These are phyloP conservation scores for Pythium rhizo-oryzae DNA, from an alignment of 352 stramenopile species.

Conservation along the genomic window DNA sequence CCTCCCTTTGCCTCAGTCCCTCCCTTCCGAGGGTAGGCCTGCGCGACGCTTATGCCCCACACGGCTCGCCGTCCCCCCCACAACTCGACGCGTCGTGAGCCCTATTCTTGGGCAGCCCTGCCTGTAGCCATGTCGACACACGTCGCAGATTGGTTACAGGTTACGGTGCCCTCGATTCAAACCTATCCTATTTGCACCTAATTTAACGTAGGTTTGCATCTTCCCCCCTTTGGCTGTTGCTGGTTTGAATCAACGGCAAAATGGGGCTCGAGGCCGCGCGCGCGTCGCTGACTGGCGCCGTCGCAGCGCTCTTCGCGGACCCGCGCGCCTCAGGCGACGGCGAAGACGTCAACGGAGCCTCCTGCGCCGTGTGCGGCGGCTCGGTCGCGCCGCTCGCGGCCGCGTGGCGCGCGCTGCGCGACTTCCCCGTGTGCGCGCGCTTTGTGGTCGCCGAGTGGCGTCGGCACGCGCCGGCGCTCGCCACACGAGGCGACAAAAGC, in stretches of 20 bases:
- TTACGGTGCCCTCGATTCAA: neutral
- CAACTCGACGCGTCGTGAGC: neutral
- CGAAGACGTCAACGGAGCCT: neutral
- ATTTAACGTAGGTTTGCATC: no score
- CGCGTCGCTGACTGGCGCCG: constrained; percentile 35
- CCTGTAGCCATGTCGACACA: constrained; percentile 12
- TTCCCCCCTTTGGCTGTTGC: no score
- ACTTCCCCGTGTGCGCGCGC: constrained; percentile 20
- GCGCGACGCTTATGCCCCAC: no score
- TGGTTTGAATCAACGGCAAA: constrained; percentile 3
- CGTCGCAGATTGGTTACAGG: constrained; percentile 10
- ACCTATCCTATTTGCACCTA: no score
- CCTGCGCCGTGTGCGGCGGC: constrained; percentile 13
- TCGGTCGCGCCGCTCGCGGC: constrained; percentile 18
- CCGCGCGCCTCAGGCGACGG: neutral
- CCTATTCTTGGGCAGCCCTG: neutral
- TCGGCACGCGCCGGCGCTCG: neutral
- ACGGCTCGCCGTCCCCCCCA: neutral
- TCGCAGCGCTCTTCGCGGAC: constrained; percentile 49
- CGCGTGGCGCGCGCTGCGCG: constrained; percentile 16
- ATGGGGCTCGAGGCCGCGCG: constrained; percentile 34
- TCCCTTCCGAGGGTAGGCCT: no score
- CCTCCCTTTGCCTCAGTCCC: no score
- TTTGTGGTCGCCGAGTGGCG: constrained; percentile 11
- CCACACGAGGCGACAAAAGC: constrained; percentile 1